These are phyloP conservation scores for Leccinum truebloodii DNA, from an alignment of 768 basidiomycete genomes.

Conservation along the genomic window DNA sequence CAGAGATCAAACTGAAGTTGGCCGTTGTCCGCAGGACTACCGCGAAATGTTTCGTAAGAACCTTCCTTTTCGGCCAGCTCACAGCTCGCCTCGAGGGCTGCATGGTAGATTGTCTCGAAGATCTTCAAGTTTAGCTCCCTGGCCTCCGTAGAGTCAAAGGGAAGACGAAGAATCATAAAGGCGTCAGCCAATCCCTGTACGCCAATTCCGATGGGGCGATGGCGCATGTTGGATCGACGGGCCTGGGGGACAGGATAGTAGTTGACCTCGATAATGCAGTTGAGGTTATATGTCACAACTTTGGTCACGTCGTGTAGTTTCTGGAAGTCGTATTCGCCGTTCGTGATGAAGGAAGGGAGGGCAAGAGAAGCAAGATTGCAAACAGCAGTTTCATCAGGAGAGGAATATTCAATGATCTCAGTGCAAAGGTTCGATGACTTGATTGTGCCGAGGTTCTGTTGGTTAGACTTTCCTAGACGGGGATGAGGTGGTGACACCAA, in stretches of 20 bases:
- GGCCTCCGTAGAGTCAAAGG: slow-evolving; percentile 89
- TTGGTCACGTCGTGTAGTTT: slow-evolving; percentile 93
- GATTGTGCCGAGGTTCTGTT: slow-evolving; percentile 97
- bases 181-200: slow-evolving; percentile 98
- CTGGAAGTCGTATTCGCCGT: slow-evolving; percentile 89
- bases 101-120: slow-evolving; percentile 99
- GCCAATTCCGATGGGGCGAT: slow-evolving; percentile 96
- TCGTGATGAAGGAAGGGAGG: slow-evolving; percentile 85
- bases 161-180: slow-evolving; percentile 96
- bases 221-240: slow-evolving; percentile 90
- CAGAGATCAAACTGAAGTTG: slow-evolving; percentile 94
- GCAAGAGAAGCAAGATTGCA: slow-evolving; percentile 98
- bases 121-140: slow-evolving; percentile 91
- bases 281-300: slow-evolving; percentile 90
- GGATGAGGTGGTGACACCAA: slow-evolving; percentile 1
- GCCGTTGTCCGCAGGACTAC: slow-evolving; percentile 88
- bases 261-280: slow-evolving; percentile 92
- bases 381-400: slow-evolving; percentile 96
- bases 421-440: slow-evolving; percentile 99
- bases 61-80: slow-evolving; percentile 83
- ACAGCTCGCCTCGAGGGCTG: slow-evolving; percentile 83
- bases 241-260: slow-evolving; percentile 95
- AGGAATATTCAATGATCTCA: slow-evolving; percentile 97
- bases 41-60: slow-evolving; percentile 86
- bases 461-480: slow-evolving; percentile 89